A percentile compares a stretch with the other conserved stretches of the same genome.
Evolutionary conservation across 345 rosid genomes (phyloP).

Genomic region (Populus nigra): DNA sequence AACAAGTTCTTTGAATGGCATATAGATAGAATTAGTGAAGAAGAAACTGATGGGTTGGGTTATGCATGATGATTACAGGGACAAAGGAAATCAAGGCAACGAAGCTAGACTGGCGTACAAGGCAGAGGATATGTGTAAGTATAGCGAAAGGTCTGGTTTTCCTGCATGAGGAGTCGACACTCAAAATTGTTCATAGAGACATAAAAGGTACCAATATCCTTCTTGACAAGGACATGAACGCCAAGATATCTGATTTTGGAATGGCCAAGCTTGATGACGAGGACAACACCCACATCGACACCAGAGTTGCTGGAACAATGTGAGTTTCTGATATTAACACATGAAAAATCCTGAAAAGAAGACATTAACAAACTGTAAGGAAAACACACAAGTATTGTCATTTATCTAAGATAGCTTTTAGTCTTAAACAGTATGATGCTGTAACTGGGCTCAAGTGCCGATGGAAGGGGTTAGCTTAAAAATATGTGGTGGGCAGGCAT

Average conservation of each 20-base stretch:
- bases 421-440: no score
- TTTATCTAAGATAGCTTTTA: no score
- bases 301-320: conserved; percentile 33
- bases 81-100: neutral
- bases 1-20: neutral
- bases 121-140: conserved; percentile 28
- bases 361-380: no score
- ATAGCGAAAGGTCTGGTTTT: conserved; percentile 34
- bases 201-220: no score
- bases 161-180: conserved; percentile 32
- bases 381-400: no score
- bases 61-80: conserved; percentile 7
- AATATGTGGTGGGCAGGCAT: no score
- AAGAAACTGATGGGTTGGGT: neutral
- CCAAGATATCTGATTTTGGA: no score
- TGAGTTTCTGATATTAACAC: neutral
- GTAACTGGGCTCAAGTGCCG: no score
- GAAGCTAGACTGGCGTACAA: conserved; percentile 33
- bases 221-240: no score
- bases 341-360: no score
- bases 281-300: conserved; percentile 23
- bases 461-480: no score
- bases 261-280: no score
- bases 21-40: neutral
- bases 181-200: conserved; percentile 8